Evolutionary conservation across 257 asterid genomes (phyloP).

Genomic region (Nicotiana knightiana): DNA sequence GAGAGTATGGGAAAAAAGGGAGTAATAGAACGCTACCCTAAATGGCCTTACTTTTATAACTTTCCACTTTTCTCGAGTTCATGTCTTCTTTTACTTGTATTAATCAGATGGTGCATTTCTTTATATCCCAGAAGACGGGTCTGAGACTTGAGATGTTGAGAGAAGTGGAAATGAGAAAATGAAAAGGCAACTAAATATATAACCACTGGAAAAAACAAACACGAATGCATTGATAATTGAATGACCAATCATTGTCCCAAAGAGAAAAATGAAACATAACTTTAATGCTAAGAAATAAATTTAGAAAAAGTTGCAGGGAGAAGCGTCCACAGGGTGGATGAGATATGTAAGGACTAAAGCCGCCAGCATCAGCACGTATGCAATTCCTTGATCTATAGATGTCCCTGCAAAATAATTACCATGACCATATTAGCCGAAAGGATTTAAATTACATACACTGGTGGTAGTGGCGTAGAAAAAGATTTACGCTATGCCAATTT

Average conservation of each 20-base stretch:
- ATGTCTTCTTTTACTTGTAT: not conserved
- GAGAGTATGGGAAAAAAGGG: no score
- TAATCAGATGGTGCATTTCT: not conserved
- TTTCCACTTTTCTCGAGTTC: not conserved
- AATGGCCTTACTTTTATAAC: not conserved
- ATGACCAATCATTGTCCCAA: not conserved
- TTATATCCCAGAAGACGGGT: not conserved
- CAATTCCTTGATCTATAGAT: constrained; percentile 35
- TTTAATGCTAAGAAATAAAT: not conserved
- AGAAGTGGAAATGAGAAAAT: not conserved
- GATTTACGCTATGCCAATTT: no score
- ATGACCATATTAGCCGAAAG: not conserved
- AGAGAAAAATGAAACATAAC: not conserved
- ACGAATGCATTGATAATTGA: not conserved
- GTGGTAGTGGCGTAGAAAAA: not conserved
- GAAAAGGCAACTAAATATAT: not conserved
- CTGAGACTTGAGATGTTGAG: not conserved
- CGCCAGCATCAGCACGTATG: constrained; percentile 28
- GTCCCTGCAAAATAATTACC: constrained; percentile 20
- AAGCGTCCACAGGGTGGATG: constrained; percentile 6
- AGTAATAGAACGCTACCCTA: not conserved
- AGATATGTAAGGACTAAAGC: constrained; percentile 32
- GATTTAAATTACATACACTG: not conserved
- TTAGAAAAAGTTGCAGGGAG: constrained; percentile 17
- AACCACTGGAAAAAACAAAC: not conserved